Evolutionary conservation across 345 rosid species (phyloP), one percentile per base, ranked within the genome.

Genomic region (Eucalyptus pauciflora): DNA sequence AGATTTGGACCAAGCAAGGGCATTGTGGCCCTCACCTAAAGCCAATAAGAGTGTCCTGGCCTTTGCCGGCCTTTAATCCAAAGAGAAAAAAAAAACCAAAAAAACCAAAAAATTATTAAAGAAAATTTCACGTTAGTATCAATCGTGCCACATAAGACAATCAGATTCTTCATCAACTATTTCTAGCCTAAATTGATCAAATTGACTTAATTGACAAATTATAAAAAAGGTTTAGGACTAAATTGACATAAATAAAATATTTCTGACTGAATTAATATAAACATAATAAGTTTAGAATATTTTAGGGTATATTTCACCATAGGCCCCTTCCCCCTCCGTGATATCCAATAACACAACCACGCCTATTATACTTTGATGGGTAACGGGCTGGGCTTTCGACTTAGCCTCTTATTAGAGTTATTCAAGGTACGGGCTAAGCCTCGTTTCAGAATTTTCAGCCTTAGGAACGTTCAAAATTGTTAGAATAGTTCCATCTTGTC

Each of bases 61-160:
- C 27, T 24, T 56, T 24, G 29, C 62, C 13, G 0, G 13, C 62
- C 27, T 0, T 56, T 2, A 1, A 24, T 56, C 62, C 6, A 56
- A 24, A 5, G 24, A 24, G 10, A 24, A 24, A 22, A 1, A 56
- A 56, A 56, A 24, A 1, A 56, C 10, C 24, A 13, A 56, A 3
- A 56, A 4, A 56, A 24, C 1, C 3, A 10, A 56, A 56, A 56
- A 24, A 10, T 22, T 24, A 56, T 56, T 22, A 2, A 56, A 22
- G 8, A 56, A 56, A 56, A 22, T 24, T 56, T 56, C 13, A 10
- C 62, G 1, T 24, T 6, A 56, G 0, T 10, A 56, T 25, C 6
- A 0, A 56, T 24, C 13, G 4, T 56, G 1, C 6, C 29, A 56
- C 3, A 22, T 52, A 52, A 20, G 25, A 52, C 25, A 52, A 52